Evolutionary conservation across 371 early-diverging fungal genomes (phyloP).

Genomic region (Amoeboaphelidium protococcarum): DNA sequence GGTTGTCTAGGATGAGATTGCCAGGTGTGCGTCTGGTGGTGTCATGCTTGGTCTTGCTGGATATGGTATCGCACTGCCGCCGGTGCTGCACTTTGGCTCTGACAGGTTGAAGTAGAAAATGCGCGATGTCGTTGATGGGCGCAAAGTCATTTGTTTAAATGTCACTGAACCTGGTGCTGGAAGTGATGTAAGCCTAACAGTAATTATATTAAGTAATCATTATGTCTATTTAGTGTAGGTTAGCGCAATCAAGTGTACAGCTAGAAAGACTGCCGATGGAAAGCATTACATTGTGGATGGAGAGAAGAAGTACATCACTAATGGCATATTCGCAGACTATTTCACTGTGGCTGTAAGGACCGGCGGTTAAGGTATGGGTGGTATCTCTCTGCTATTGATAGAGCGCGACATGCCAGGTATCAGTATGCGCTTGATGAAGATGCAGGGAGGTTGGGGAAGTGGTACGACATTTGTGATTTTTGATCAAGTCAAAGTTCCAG

Average conservation of each 20-base stretch:
- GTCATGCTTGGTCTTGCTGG: slow-evolving; percentile 54
- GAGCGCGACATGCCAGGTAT: neutral
- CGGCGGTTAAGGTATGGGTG: neutral
- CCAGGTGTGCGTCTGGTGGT: slow-evolving; percentile 60
- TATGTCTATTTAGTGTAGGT: slow-evolving; percentile 12
- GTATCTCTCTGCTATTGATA: neutral
- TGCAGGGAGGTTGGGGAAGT: slow-evolving; percentile 1
- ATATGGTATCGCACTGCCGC: slow-evolving; percentile 48
- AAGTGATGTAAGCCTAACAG: too few species aligned
- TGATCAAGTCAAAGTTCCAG: neutral
- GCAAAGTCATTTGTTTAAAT: slow-evolving; percentile 44
- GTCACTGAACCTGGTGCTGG: slow-evolving; percentile 16
- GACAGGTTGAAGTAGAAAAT: slow-evolving; percentile 34
- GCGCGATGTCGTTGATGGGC: slow-evolving; percentile 33
- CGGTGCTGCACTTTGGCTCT: slow-evolving; percentile 43
- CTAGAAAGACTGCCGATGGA: neutral
- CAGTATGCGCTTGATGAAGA: neutral
- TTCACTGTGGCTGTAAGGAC: slow-evolving; percentile 1
- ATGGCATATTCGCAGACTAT: neutral
- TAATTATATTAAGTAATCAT: neutral
- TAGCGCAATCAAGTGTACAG: neutral
- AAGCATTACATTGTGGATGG: neutral
- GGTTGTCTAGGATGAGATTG: slow-evolving; percentile 44
- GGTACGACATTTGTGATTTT: neutral
- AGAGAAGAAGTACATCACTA: neutral